A percentile compares a stretch with the other conserved stretches of the same genome.
These are phyloP conservation scores for Melampsora larici-populina DNA, from an alignment of 1,284 basidiomycete species.

Conservation along the genomic window DNA sequence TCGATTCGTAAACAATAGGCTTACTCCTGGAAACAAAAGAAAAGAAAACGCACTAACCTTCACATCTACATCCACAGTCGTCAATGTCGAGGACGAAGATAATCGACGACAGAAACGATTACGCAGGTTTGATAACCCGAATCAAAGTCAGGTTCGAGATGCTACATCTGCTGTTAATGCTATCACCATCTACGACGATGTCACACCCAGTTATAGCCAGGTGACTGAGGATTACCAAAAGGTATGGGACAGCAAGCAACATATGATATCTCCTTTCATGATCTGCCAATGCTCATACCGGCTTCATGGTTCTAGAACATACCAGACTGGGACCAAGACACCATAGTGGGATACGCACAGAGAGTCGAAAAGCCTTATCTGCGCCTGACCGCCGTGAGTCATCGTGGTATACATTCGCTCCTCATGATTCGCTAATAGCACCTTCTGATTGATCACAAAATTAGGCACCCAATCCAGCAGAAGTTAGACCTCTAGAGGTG, in stretches of 20 bases:
- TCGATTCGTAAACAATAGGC: conserved; percentile 59
- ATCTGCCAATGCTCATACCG: background rate
- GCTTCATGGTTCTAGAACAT: conserved; percentile 67
- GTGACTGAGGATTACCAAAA: conserved; percentile 36
- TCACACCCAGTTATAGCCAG: conserved; percentile 11
- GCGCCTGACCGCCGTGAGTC: conserved; percentile 79
- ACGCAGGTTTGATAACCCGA: conserved; percentile 49
- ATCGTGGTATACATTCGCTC: conserved; percentile 8
- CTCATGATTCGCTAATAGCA: conserved; percentile 9
- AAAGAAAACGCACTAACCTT: conserved; percentile 55
- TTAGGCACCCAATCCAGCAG: conserved; percentile 88
- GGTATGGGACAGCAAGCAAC: background rate
- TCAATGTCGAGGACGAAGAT: conserved; percentile 47
- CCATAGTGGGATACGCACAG: conserved; percentile 84
- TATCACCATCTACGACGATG: conserved; percentile 45
- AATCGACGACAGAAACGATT: conserved; percentile 51
- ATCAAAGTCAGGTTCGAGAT: conserved; percentile 48
- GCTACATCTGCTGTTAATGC: conserved; percentile 46
- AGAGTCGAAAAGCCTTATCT: conserved; percentile 95
- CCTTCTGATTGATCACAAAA: conserved; percentile 25
- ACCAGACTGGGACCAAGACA: conserved; percentile 91
- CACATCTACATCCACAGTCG: conserved; percentile 11
- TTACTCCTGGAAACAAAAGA: conserved; percentile 63
- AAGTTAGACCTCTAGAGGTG: conserved; percentile 82
- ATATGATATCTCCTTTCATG: background rate